These are phyloP conservation scores for Microthlaspi erraticum DNA, from an alignment of 345 rosid genomes.

Conservation along the genomic window DNA sequence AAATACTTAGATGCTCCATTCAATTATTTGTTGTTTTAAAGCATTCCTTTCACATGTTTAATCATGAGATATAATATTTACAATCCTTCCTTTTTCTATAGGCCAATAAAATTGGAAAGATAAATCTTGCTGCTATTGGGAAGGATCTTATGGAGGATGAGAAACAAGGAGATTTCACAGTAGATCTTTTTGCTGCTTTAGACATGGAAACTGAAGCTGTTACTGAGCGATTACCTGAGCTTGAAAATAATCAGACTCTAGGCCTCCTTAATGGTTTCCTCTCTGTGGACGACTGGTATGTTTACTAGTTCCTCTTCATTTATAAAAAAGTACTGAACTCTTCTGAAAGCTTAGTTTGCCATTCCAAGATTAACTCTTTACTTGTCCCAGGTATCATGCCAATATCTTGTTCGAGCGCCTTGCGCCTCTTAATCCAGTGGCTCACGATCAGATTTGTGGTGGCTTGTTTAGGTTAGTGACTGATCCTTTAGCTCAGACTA, in stretches of 20 bases:
- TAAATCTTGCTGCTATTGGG: conserved; percentile 99
- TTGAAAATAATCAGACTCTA: conserved; percentile 84
- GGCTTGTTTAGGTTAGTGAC: conserved; percentile 76
- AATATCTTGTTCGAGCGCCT: conserved; percentile 80
- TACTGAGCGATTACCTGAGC: conserved; percentile 72
- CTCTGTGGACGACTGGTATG: conserved; percentile 94
- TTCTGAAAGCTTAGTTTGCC: conserved; percentile 22
- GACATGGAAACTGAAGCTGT: conserved; percentile 97
- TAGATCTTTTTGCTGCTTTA: conserved; percentile 88
- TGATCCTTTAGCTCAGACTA: conserved; percentile 22
- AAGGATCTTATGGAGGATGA: conserved; percentile 99
- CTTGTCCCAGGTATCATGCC: conserved; percentile 82
- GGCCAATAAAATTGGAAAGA: conserved; percentile 98
- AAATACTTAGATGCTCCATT: conserved; percentile 4
- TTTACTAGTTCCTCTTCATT: conserved; percentile 17
- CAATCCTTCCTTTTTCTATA: conserved; percentile 38
- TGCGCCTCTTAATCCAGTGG: conserved; percentile 88
- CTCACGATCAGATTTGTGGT: conserved; percentile 81
- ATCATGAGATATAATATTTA: conserved; percentile 13
- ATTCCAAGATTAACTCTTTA: conserved; percentile 27
- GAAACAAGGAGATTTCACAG: conserved; percentile 91
- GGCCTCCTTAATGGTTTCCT: conserved; percentile 96
- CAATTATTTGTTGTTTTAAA: conserved; percentile 23
- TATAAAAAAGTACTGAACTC: not conserved
- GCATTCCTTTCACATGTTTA: conserved; percentile 21